A percentile compares a stretch with the other conserved stretches of the same genome.
Conservation (phyloP, 2,329 filamentous ascomycete species). For the Exophiala phaeomuriformis region DNA sequence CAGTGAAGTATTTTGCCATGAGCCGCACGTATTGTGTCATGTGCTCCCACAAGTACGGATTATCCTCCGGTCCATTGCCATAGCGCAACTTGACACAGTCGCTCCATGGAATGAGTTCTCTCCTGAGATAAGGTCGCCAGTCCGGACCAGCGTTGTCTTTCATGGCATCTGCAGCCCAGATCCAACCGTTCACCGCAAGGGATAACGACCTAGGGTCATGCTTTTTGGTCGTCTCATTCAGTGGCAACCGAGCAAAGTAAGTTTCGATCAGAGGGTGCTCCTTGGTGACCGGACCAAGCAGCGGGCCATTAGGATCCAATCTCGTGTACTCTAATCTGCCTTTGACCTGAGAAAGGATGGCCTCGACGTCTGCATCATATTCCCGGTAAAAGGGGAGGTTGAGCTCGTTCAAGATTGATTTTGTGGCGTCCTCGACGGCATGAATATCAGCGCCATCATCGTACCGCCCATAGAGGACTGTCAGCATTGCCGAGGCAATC, state of each 20-base stretch:
- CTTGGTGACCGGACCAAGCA: constrained; percentile 68
- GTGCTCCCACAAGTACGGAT: constrained; percentile 87
- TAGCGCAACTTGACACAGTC: constrained; percentile 97
- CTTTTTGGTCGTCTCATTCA: constrained; percentile 68
- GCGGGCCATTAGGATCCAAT: constrained; percentile 85
- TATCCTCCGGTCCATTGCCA: constrained; percentile 70
- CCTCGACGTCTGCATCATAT: constrained; percentile 74
- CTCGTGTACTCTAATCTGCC: constrained; percentile 93
- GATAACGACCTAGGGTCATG: constrained; percentile 70
- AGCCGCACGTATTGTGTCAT: constrained; percentile 89
- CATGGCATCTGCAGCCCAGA: constrained; percentile 94
- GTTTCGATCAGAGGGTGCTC: constrained; percentile 79
- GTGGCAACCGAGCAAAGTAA: constrained; percentile 85
- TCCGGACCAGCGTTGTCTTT: constrained; percentile 85
- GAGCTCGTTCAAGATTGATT: constrained; percentile 66
- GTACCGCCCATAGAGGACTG: constrained; percentile 61
- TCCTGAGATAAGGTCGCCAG: constrained; percentile 85
- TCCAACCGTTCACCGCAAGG: constrained; percentile 94
- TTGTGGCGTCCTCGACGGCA: constrained; percentile 47
- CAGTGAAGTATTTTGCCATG: constrained; percentile 90
- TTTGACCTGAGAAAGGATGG: constrained; percentile 83
- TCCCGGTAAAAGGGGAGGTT: constrained; percentile 88
- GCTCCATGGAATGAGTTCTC: constrained; percentile 96
- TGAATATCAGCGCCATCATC: constrained; percentile 40
- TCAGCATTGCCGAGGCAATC: constrained; percentile 61